A percentile compares a stretch with the other conserved stretches of the same genome.
Conservation (phyloP, 371 early-diverging fungal genomes). For the Apophysomyces elegans region DNA sequence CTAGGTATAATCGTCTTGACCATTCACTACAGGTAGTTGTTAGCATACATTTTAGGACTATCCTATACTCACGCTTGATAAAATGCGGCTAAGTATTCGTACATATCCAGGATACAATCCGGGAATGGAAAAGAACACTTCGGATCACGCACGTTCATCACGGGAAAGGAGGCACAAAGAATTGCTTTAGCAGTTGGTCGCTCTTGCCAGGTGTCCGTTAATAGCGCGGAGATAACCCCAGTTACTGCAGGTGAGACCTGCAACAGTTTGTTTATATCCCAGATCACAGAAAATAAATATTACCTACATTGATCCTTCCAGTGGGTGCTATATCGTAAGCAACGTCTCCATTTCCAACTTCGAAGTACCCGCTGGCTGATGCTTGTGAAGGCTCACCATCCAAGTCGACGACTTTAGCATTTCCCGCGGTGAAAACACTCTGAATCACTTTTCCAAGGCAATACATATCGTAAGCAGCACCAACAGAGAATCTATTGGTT, state of each 20-base stretch:
- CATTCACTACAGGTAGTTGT: conserved; percentile 36
- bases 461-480: conserved; percentile 59
- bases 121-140: conserved; percentile 57
- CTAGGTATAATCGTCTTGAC: conserved; percentile 53
- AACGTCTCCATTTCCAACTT: conserved; percentile 41
- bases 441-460: conserved; percentile 59
- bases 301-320: conserved; percentile 34
- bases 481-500: conserved; percentile 31
- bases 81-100: conserved; percentile 64
- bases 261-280: not conserved
- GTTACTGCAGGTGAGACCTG: conserved; percentile 55
- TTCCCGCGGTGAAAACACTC: conserved; percentile 49
- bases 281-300: conserved; percentile 4
- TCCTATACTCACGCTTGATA: conserved; percentile 52
- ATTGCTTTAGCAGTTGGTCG: conserved; percentile 62
- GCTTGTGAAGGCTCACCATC: conserved; percentile 30
- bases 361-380: conserved; percentile 40
- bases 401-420: conserved; percentile 36
- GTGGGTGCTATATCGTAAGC: conserved; percentile 43
- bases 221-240: conserved; percentile 51
- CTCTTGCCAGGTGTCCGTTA: conserved; percentile 46
- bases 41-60: not conserved
- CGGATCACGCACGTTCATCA: conserved; percentile 46
- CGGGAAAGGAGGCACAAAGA: conserved; percentile 56
- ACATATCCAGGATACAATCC: conserved; percentile 60